A percentile compares a stretch with the other conserved stretches of the same genome.
These are phyloP conservation scores for Sequoia sempervirens DNA, from an alignment of 75 land plant genomes.

Conservation along the genomic window DNA sequence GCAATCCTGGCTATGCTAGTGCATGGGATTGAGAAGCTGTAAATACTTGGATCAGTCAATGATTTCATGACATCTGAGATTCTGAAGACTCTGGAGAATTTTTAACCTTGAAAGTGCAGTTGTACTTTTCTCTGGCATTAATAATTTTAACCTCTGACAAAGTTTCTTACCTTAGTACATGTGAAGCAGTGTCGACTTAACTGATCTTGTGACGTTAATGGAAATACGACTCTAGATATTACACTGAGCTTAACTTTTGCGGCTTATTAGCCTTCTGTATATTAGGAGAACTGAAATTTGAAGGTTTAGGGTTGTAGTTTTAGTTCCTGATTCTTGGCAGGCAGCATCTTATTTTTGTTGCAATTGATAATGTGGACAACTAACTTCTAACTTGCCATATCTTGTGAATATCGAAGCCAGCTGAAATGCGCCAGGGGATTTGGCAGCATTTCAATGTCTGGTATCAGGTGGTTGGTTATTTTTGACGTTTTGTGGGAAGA, in stretches of 20 bases:
- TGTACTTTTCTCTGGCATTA: not conserved
- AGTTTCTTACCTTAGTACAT: not conserved
- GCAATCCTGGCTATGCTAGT: not conserved
- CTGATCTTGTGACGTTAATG: not conserved
- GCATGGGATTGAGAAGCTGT: constrained; percentile 5
- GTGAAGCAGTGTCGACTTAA: not conserved
- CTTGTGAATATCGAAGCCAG: not conserved
- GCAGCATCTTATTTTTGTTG: constrained; percentile 1
- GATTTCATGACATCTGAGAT: not conserved
- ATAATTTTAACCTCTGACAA: not conserved
- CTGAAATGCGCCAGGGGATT: not conserved
- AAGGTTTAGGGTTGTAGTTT: constrained; percentile 5
- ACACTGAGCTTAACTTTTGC: not conserved
- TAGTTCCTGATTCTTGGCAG: constrained; percentile 7
- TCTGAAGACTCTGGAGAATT: not conserved
- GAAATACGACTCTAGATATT: not conserved
- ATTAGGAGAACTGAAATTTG: constrained; percentile 3
- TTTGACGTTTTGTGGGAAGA: not conserved
- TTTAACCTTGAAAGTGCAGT: not conserved
- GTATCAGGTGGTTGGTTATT: constrained; percentile 1
- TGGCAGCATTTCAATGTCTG: not conserved
- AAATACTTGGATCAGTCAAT: not conserved
- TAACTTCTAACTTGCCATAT: not conserved
- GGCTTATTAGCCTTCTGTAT: constrained; percentile 8
- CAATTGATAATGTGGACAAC: not conserved